Conservation (phyloP, 1,139 yeast species). For the Hyphopichia khmerensis region DNA sequence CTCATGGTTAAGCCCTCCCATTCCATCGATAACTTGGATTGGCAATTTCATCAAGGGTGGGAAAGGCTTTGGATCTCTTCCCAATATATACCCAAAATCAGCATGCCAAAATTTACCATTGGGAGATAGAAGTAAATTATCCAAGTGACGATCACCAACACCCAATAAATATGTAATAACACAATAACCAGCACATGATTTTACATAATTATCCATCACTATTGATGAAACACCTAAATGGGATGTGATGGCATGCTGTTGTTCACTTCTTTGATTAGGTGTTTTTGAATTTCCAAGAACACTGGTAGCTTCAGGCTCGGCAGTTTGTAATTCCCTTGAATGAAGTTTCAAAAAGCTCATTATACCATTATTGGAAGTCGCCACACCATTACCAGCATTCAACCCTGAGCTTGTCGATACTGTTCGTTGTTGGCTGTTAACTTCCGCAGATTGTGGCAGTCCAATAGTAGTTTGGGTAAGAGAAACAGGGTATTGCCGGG, state of each 20-base stretch:
- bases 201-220: constrained; percentile 90
- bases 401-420: not conserved
- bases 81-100: constrained; percentile 94
- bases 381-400: constrained; percentile 5
- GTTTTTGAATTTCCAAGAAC: constrained; percentile 15
- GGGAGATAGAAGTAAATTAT: constrained; percentile 70
- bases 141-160: constrained; percentile 96
- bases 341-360: constrained; percentile 66
- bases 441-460: not conserved
- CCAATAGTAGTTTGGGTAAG: constrained; percentile 6
- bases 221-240: constrained; percentile 72
- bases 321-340: constrained; percentile 44
- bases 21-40: constrained; percentile 94
- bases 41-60: constrained; percentile 98
- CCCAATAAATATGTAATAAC: constrained; percentile 93
- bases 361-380: constrained; percentile 51
- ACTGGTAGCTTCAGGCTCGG: constrained; percentile 30
- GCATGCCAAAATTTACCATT: constrained; percentile 94
- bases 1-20: constrained; percentile 89
- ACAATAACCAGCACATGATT: constrained; percentile 97
- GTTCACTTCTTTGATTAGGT: constrained; percentile 10
- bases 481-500: constrained; percentile 51
- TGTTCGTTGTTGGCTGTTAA: not conserved
- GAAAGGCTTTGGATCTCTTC: constrained; percentile 97
- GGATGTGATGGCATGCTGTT: constrained; percentile 37